Evolutionary conservation across 257 asterid species (phyloP), one percentile per base, ranked within the genome.

Genomic region (Nemophila menziesii): DNA sequence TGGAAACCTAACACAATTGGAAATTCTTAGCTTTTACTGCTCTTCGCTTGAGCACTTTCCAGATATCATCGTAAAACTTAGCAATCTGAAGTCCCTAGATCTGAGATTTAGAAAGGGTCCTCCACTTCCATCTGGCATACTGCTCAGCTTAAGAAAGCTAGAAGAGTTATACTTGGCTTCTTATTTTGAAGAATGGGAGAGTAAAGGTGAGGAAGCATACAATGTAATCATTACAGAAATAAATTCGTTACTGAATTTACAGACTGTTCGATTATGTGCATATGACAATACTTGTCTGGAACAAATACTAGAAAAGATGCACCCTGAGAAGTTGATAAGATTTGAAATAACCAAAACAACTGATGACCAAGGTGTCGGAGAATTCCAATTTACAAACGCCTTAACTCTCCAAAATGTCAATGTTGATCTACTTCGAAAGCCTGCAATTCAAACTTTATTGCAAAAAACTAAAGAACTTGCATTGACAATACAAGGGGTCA

Each of bases 121-220:
- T 23, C 38, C 37, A 45, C 12, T 22, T 45, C 50, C 50, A 23
- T 11, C 12, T 5, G 38, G 14, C 11, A 5, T n/a, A 18, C 9
- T 23, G 10, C 5, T 22, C 6, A 7, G 18, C 38, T 45, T 45
- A 16, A 23, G 16, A 14, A 45, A 45, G 12, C 20, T 45, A 5
- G 50, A 45, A 27, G 50, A 45, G 15, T 45, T 45, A 23, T 45
- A 45, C 18, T 22, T 45, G 50, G 50, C 38, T 18, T 14, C n/a
- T 41, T 16, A 39, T 39, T 24, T 24, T 24, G 33, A 24, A 4
- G 33, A 10, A 5, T 20, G 8, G 18, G 33, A 15, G 14, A 44
- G 15, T 1, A 4, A 44, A 20, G 29, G 18, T 21, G 20, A 11
- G 49, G 27, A 26, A 44, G 19, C 29, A 44, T 5, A 15, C 20